phyloP scores from a whole-genome alignment of 2,329 filamentous ascomycete species.

The Aspergillus amoenus region DNA sequence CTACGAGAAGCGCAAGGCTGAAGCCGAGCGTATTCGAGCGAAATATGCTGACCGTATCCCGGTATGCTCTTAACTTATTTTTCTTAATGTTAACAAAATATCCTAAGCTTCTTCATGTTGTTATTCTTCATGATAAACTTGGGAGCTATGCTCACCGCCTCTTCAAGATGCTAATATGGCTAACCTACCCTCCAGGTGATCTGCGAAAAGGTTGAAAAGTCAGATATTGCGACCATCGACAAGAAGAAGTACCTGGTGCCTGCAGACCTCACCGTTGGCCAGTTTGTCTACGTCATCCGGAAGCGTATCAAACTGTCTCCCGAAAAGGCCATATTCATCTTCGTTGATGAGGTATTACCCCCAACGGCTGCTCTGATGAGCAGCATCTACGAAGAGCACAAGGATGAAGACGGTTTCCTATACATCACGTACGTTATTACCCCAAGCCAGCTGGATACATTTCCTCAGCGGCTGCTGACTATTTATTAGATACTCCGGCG shows the following conservation, averaged over 20 bases:
- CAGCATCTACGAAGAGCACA: conserved; percentile 99
- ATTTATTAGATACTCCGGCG: conserved; percentile 75
- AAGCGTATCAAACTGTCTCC: conserved; percentile 99
- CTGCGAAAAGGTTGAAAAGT: conserved; percentile 99
- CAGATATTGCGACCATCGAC: conserved; percentile 98
- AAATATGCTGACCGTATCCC: conserved; percentile 99
- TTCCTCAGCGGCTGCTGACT: background rate
- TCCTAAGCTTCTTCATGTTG: background rate
- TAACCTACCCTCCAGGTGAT: conserved; percentile 68
- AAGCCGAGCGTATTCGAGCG: conserved; percentile 98
- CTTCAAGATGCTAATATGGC: conserved; percentile 29
- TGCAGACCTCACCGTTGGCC: conserved; percentile 94
- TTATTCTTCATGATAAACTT: background rate
- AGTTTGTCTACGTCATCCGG: conserved; percentile 99
- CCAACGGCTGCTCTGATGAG: conserved; percentile 98
- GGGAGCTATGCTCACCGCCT: conserved; percentile 29
- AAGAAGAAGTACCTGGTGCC: conserved; percentile 99
- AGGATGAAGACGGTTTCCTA: conserved; percentile 83
- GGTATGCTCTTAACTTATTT: conserved; percentile 55
- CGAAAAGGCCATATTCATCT: conserved; percentile 99
- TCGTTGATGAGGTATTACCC: conserved; percentile 96
- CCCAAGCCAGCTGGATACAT: background rate
- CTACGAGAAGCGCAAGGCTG: conserved; percentile 99
- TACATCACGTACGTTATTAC: conserved; percentile 79
- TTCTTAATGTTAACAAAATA: background rate